Evolutionary conservation across 169 alveolate genomes (phyloP), one percentile per base, ranked within the genome.

Genomic region (Babesia caballi): DNA sequence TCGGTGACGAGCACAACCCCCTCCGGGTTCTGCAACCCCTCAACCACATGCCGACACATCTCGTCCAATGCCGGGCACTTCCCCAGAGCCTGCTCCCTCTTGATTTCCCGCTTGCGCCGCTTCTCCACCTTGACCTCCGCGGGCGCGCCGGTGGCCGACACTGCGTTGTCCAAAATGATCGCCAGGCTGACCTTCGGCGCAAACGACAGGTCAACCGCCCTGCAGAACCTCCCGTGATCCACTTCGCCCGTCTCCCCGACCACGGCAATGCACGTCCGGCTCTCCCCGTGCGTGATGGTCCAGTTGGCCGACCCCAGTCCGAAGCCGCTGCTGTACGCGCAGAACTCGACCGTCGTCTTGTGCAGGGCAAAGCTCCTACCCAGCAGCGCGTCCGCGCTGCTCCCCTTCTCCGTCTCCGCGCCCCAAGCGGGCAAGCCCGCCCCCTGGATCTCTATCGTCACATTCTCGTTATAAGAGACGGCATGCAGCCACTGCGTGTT

Each of bases 321-420:
- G 68, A 46, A 78, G 9, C 87, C 87, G 51, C 82, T 78, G 63
- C 75, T 52, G 61, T 14, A 54, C 6, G 66, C 83, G 51, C 69
- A 65, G 7, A 78, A 25, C 38, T 56, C 69, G 25, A 78, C 17
- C 23, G 25, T 27, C 32, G 69, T 41, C 35, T 17, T 42, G 38
- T 47, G 59, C 15, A 19, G 0, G 15, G 17, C n/a, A 2, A 15
- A 19, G 9, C 49, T 47, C 23, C 30, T 61, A 11, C 49, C 49
- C n/a, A 38, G 14, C 0, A 47, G 51, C 4, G 41, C 7, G 2
- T 63, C 53, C 25, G n/a, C 25, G 30, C 46, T 30, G 19, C 59
- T 9, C 25, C 27, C 6, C 8, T 7, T 19, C 4, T 32, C 49
- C 17, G 14, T 19, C 7, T 44, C 47, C 32, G 23, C 46, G 46